Conservation (phyloP, 345 rosid species). For the Raphanus sativus region DNA sequence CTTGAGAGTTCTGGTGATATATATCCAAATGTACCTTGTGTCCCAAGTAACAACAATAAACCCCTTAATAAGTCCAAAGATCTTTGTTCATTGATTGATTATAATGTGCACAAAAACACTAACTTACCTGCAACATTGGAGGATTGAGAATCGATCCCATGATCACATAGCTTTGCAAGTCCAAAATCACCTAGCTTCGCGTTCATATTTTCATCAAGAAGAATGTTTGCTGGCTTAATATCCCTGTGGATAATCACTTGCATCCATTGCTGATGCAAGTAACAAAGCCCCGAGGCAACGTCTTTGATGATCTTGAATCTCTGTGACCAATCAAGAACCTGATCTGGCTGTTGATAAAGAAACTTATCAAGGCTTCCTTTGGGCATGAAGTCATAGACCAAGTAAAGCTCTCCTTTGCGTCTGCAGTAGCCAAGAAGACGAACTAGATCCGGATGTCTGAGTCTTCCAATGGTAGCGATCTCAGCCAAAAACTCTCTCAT, state of each 20-base stretch:
- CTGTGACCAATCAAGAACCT: conserved; percentile 58
- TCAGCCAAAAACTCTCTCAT: conserved; percentile 73
- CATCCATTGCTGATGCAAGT: conserved; percentile 51
- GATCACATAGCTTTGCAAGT: conserved; percentile 72
- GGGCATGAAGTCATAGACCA: conserved; percentile 68
- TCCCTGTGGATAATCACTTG: conserved; percentile 77
- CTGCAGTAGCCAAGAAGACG: conserved; percentile 82
- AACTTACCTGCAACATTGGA: conserved; percentile 44
- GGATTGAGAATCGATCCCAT: conserved; percentile 54
- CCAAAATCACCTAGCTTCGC: conserved; percentile 76
- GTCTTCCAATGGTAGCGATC: conserved; percentile 66
- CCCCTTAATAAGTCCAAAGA: neutral
- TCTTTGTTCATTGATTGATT: neutral
- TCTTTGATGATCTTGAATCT: conserved; percentile 66
- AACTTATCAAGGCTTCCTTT: conserved; percentile 69
- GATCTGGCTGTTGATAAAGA: conserved; percentile 27
- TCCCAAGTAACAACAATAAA: conserved; percentile 10
- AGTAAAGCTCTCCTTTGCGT: conserved; percentile 54
- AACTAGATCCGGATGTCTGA: conserved; percentile 66
- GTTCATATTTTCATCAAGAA: conserved; percentile 66
- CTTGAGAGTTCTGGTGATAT: conserved; percentile 75
- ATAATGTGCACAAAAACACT: neutral
- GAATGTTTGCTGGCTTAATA: conserved; percentile 72
- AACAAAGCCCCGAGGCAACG: conserved; percentile 56
- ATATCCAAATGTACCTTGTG: conserved; percentile 72